Conservation (phyloP, 176 grass and related monocot genomes). For the Rhynchospora pubera region DNA sequence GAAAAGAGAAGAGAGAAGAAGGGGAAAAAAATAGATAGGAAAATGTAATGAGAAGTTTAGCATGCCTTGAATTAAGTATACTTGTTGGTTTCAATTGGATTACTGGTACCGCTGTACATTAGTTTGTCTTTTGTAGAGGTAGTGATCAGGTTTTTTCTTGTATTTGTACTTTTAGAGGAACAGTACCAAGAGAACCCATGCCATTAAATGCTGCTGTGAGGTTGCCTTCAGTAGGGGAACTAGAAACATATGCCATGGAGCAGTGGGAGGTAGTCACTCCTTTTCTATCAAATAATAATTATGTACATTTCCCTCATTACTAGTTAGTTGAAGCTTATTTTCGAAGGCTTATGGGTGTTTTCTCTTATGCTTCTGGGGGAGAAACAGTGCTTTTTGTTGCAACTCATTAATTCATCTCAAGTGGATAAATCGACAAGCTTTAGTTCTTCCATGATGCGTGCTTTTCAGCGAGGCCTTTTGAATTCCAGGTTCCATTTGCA, state of each 20-base stretch:
- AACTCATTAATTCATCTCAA: constrained; percentile 97
- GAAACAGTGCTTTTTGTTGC: constrained; percentile 78
- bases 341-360: neutral
- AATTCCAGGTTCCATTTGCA: constrained; percentile 55
- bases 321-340: constrained; percentile 8
- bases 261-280: constrained; percentile 74
- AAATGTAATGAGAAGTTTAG: neutral
- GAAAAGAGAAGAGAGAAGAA: neutral
- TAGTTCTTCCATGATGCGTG: constrained; percentile 81
- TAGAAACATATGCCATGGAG: constrained; percentile 63
- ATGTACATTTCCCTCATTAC: neutral
- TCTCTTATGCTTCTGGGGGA: constrained; percentile 1
- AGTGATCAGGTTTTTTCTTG: neutral
- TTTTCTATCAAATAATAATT: constrained; percentile 1
- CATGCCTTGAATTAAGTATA: neutral
- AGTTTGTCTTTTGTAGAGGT: neutral
- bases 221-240: constrained; percentile 63
- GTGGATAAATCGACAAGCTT: constrained; percentile 58
- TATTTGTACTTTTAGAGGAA: constrained; percentile 47
- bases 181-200: constrained; percentile 72
- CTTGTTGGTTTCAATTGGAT: neutral
- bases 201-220: constrained; percentile 42
- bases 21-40: neutral
- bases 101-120: neutral
- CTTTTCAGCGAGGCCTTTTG: constrained; percentile 86